Percentiles rank a stretch among this genome's conserved stretches.
Conservation (phyloP, 306 rosid genomes). For the Rosa rugosa region DNA sequence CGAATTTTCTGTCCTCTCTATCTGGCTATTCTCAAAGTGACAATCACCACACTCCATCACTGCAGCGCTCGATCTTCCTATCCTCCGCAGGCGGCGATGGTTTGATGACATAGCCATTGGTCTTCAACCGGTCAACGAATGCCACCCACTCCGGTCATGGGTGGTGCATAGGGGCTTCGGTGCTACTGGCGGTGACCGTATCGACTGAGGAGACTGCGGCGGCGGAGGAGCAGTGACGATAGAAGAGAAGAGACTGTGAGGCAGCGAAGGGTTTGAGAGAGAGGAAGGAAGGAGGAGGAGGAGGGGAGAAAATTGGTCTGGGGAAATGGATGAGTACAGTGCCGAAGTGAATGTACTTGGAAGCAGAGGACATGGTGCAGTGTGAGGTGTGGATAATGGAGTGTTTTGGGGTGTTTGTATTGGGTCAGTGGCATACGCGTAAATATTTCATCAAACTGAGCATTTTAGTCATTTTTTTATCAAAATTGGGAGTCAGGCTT, state of each 20-base stretch:
- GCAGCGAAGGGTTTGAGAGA: constrained; percentile 33
- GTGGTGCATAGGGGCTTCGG: constrained; percentile 40
- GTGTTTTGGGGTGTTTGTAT: no score
- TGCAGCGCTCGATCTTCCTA: no score
- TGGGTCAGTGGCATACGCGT: no score
- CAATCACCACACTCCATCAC: no score
- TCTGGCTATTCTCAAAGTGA: no score
- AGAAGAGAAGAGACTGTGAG: constrained; percentile 26
- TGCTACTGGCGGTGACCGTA: constrained; percentile 2
- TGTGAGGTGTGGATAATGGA: background rate
- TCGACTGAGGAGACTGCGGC: constrained; percentile 12
- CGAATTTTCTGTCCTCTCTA: no score
- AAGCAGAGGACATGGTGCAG: constrained; percentile 54
- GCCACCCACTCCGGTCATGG: constrained; percentile 98
- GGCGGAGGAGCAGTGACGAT: constrained; percentile 29
- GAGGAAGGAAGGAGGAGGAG: constrained; percentile 25
- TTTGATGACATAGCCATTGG: constrained; percentile 62
- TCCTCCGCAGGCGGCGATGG: constrained; percentile 23
- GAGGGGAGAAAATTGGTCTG: constrained; percentile 23
- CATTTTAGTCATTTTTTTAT: no score
- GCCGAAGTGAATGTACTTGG: constrained; percentile 51
- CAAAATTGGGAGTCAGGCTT: no score
- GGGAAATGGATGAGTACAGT: constrained; percentile 42
- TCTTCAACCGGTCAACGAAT: constrained; percentile 68
- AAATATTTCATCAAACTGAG: no score